Percentiles rank a stretch among this genome's conserved stretches.
These are phyloP conservation scores for Vanderwaltozyma polyspora DNA, from an alignment of 805 yeast species.

Conservation along the genomic window DNA sequence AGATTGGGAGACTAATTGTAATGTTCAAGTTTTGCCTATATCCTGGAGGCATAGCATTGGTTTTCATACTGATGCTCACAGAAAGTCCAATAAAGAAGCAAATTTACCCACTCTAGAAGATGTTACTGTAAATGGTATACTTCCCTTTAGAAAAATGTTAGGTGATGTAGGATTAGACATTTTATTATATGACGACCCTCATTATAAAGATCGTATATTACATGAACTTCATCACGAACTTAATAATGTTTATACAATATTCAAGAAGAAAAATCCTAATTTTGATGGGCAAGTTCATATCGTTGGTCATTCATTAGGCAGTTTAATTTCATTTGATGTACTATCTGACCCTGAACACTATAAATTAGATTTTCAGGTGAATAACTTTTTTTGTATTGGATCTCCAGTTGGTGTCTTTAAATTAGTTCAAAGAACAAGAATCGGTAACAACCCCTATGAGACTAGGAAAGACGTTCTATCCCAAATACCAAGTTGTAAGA, in stretches of 20 bases:
- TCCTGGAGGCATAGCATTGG: constrained; percentile 80
- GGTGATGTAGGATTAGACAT: constrained; percentile 86
- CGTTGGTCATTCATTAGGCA: constrained; percentile 87
- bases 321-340: constrained; percentile 73
- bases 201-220: constrained; percentile 50
- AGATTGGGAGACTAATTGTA: constrained; percentile 40
- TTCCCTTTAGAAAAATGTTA: constrained; percentile 61
- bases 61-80: constrained; percentile 40
- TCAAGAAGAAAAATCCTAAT: constrained; percentile 50
- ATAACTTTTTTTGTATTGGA: constrained; percentile 70
- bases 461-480: constrained; percentile 1
- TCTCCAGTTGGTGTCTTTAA: constrained; percentile 86
- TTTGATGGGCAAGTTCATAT: constrained; percentile 76
- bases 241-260: constrained; percentile 50
- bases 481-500: constrained; percentile 46
- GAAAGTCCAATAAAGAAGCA: constrained; percentile 29
- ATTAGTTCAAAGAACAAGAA: constrained; percentile 51
- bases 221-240: constrained; percentile 50
- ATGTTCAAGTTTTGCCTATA: constrained; percentile 78
- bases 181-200: constrained; percentile 65
- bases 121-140: constrained; percentile 67
- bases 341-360: constrained; percentile 38
- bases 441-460: constrained; percentile 32
- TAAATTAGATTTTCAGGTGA: constrained; percentile 55
- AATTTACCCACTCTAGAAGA: constrained; percentile 55